A percentile compares a stretch with the other conserved stretches of the same genome.
phyloP scores from a whole-genome alignment of 805 yeast species.

The Saccharomycopsis guyanensis region DNA sequence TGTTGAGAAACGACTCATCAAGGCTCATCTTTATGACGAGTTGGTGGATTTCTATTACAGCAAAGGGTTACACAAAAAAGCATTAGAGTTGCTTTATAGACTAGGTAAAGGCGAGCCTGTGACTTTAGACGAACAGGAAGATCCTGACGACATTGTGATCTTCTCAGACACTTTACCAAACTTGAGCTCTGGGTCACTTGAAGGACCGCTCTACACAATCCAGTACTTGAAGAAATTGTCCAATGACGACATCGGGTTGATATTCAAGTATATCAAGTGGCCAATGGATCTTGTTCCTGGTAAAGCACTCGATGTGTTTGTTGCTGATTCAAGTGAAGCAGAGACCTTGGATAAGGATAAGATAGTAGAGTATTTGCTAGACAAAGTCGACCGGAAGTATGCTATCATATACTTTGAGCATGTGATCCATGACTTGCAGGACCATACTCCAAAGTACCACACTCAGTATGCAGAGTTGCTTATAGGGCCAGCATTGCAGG shows the following conservation, averaged over 20 bases:
- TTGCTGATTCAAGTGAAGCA: slow-evolving; percentile 56
- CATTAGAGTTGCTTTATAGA: slow-evolving; percentile 50
- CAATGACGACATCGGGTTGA: slow-evolving; percentile 40
- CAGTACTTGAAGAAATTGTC: slow-evolving; percentile 52
- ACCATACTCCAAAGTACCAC: slow-evolving; percentile 32
- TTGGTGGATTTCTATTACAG: slow-evolving; percentile 18
- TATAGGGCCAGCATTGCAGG: slow-evolving; percentile 22
- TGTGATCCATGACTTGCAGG: slow-evolving; percentile 35
- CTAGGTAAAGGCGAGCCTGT: slow-evolving; percentile 24
- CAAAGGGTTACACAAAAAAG: slow-evolving; percentile 33
- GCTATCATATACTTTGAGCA: slow-evolving; percentile 46
- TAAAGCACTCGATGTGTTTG: slow-evolving; percentile 46
- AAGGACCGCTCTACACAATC: slow-evolving; percentile 39
- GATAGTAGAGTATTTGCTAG: slow-evolving; percentile 46
- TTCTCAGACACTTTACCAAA: slow-evolving; percentile 2
- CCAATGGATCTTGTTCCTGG: slow-evolving; percentile 34
- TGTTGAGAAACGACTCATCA: slow-evolving; percentile 45
- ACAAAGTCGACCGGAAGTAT: slow-evolving; percentile 25
- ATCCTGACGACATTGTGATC: slow-evolving; percentile 20
- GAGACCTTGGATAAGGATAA: slow-evolving; percentile 46
- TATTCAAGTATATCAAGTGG: slow-evolving; percentile 51
- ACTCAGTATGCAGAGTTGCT: slow-evolving; percentile 40
- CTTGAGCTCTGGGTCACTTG: slow-evolving; percentile 19
- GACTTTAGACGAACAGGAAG: slow-evolving; percentile 11
- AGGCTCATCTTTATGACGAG: slow-evolving; percentile 10